phyloP scores from a whole-genome alignment of 768 basidiomycete species.

The Daedaleopsis nitida region DNA sequence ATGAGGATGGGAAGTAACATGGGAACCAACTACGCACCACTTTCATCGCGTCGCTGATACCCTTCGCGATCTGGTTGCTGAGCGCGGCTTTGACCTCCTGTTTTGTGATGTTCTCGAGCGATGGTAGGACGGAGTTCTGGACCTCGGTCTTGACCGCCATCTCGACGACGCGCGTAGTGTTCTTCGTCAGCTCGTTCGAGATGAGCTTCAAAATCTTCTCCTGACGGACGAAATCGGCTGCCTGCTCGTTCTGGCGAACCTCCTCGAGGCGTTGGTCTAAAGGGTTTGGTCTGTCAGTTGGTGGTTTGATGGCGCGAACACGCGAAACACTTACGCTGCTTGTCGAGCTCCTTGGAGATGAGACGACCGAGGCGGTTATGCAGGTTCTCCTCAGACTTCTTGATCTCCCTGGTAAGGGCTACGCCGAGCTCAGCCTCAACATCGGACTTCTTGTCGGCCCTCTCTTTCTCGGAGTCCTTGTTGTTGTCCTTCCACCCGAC shows the following conservation, averaged over 20 bases:
- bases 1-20: neutral
- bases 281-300: conserved; percentile 7
- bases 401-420: conserved; percentile 73
- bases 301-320: neutral
- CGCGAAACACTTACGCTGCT: conserved; percentile 64
- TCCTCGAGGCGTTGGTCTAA: conserved; percentile 86
- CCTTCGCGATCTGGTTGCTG: conserved; percentile 75
- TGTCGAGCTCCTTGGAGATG: conserved; percentile 86
- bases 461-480: conserved; percentile 43
- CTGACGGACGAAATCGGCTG: conserved; percentile 80
- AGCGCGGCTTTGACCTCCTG: conserved; percentile 78
- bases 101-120: conserved; percentile 81
- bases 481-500: conserved; percentile 64
- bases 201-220: conserved; percentile 90
- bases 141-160: conserved; percentile 86
- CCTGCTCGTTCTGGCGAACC: conserved; percentile 73
- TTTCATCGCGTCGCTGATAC: conserved; percentile 70
- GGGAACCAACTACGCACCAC: conserved; percentile 48
- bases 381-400: conserved; percentile 79
- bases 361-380: conserved; percentile 76
- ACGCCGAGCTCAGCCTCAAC: conserved; percentile 51
- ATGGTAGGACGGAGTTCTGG: conserved; percentile 80
- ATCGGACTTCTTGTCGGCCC: conserved; percentile 38
- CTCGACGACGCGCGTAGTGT: conserved; percentile 87
- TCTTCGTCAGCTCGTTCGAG: conserved; percentile 82